A percentile compares a stretch with the other conserved stretches of the same genome.
These are phyloP conservation scores for Tetraselmis chui DNA, from an alignment of 139 green algal species.

Conservation along the genomic window DNA sequence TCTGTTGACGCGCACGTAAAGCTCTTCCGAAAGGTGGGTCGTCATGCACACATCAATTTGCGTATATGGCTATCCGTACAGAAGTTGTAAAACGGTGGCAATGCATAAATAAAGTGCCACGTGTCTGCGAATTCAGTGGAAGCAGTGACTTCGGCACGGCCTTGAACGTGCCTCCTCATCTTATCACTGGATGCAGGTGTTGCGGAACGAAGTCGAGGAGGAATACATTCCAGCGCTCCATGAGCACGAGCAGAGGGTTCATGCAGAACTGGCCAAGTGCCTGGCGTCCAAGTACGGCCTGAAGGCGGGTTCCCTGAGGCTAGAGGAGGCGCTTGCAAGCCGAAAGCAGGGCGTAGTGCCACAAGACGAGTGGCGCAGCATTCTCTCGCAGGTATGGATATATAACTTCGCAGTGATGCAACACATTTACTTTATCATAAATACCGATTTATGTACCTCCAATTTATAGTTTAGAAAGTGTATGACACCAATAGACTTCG, in stretches of 20 bases:
- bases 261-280: neutral
- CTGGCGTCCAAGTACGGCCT: neutral
- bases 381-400: neutral
- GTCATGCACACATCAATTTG: too few relatives aligned
- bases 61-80: too few relatives aligned
- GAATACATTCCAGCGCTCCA: constrained; percentile 9
- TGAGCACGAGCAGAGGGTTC: neutral
- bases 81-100: too few relatives aligned
- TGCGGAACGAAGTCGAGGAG: constrained; percentile 23
- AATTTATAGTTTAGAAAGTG: too few relatives aligned
- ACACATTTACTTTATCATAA: too few relatives aligned
- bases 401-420: too few relatives aligned
- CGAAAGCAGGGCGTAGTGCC: neutral
- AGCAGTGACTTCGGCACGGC: too few relatives aligned
- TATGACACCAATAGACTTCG: too few relatives aligned
- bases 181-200: neutral
- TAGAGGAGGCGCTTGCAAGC: neutral
- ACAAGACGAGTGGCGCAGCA: neutral
- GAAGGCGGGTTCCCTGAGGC: neutral
- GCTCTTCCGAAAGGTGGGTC: constrained; percentile 22
- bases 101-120: too few relatives aligned
- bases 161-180: neutral
- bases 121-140: neutral
- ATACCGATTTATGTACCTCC: too few relatives aligned
- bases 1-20: constrained; percentile 13